phyloP scores from a whole-genome alignment of 352 stramenopile genomes.

The Globisporangium megalacanthum region DNA sequence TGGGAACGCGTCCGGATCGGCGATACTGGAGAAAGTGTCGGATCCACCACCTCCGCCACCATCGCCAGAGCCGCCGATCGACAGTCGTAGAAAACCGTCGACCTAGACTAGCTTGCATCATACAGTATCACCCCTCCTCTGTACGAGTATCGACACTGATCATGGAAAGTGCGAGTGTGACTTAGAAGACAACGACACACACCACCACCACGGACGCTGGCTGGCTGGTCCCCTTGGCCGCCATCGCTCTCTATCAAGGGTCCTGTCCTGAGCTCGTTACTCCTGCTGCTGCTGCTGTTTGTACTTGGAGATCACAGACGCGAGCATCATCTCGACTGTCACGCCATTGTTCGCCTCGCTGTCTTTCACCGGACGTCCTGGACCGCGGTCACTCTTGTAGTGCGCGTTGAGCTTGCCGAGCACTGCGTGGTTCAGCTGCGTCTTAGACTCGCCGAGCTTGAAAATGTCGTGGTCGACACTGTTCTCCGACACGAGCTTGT shows the following conservation, averaged over 20 bases:
- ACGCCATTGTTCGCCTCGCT: constrained; percentile 26
- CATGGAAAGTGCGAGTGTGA: too few species aligned
- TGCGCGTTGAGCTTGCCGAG: constrained; percentile 78
- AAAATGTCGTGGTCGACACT: constrained; percentile 93
- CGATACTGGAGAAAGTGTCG: neutral
- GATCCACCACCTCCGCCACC: neutral
- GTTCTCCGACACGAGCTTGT: constrained; percentile 88
- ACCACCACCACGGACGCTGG: too few species aligned
- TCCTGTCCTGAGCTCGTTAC: neutral
- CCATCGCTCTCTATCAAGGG: neutral
- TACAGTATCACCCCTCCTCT: too few species aligned
- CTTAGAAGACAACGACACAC: too few species aligned
- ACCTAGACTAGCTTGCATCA: neutral
- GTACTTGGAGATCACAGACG: constrained; percentile 74
- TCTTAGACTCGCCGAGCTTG: constrained; percentile 79
- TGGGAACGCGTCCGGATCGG: neutral
- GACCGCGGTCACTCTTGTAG: constrained; percentile 11
- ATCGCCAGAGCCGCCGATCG: neutral
- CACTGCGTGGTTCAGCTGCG: constrained; percentile 82
- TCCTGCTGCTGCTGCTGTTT: constrained; percentile 37
- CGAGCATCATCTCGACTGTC: constrained; percentile 78
- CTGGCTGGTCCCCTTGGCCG: too few species aligned
- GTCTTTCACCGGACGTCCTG: constrained; percentile 8
- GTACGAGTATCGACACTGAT: too few species aligned
- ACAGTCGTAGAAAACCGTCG: neutral